A percentile compares a stretch with the other conserved stretches of the same genome.
Evolutionary conservation across 169 alveolate species (phyloP).

Genomic region (Cryptosporidium sp.): DNA sequence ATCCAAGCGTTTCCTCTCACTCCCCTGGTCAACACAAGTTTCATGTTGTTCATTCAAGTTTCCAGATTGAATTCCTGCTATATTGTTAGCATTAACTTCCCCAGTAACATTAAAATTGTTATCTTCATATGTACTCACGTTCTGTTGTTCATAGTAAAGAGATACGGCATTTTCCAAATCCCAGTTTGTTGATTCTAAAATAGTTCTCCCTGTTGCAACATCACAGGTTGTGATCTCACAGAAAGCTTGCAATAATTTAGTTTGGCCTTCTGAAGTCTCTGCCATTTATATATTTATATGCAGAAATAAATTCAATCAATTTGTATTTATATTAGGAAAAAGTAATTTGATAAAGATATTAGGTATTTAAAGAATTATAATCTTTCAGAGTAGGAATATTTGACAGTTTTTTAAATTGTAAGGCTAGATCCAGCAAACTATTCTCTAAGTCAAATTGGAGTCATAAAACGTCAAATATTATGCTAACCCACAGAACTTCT

Average conservation of each 20-base stretch:
- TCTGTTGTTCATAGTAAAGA: slow-evolving; percentile 47
- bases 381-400: no score
- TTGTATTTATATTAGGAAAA: neutral
- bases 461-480: no score
- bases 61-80: neutral
- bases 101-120: neutral
- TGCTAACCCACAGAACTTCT: neutral
- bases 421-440: neutral
- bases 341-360: neutral
- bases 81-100: neutral
- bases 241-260: neutral
- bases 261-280: slow-evolving; percentile 1
- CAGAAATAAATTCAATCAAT: neutral
- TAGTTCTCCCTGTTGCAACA: neutral
- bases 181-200: slow-evolving; percentile 72
- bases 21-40: neutral
- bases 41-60: neutral
- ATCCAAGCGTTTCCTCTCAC: neutral
- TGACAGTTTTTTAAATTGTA: no score
- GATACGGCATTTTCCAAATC: slow-evolving; percentile 48
- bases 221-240: slow-evolving; percentile 62
- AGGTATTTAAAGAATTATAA: neutral
- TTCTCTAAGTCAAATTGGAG: no score
- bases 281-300: neutral
- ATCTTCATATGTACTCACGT: neutral